Evolutionary conservation across 768 basidiomycete species (phyloP).

Genomic region (Gymnopilus dilepis): DNA sequence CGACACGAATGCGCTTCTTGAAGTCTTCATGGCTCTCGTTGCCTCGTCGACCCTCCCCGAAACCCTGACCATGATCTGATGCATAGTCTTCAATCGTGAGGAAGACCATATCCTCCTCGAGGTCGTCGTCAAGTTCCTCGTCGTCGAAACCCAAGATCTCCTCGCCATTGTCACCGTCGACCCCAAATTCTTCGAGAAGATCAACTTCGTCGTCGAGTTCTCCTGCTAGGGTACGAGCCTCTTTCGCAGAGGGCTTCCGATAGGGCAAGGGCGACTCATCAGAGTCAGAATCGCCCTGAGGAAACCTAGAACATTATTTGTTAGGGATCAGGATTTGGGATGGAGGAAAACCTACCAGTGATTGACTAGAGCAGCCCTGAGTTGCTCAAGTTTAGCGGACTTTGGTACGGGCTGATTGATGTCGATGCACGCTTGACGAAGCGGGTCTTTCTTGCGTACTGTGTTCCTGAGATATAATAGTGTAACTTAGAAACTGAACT

Average conservation of each 20-base stretch:
- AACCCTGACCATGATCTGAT: no score
- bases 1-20: conserved; percentile 17
- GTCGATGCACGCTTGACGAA: no score
- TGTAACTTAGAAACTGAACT: no score
- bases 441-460: no score
- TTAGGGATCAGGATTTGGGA: not conserved
- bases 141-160: not conserved
- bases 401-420: no score
- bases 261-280: not conserved
- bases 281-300: not conserved
- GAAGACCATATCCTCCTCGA: not conserved
- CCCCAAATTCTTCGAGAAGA: not conserved
- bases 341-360: not conserved
- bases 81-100: no score
- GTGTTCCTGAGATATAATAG: no score
- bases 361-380: not conserved
- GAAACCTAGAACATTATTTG: not conserved
- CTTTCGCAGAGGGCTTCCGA: not conserved
- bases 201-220: not conserved
- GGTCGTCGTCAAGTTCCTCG: not conserved
- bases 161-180: not conserved
- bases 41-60: not conserved
- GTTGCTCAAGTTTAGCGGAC: not conserved
- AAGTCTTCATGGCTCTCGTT: conserved; percentile 5
- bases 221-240: not conserved